A percentile compares a stretch with the other conserved stretches of the same genome.
Conservation (phyloP, 2,329 filamentous ascomycete species). For the Sclerotinia nivalis region DNA sequence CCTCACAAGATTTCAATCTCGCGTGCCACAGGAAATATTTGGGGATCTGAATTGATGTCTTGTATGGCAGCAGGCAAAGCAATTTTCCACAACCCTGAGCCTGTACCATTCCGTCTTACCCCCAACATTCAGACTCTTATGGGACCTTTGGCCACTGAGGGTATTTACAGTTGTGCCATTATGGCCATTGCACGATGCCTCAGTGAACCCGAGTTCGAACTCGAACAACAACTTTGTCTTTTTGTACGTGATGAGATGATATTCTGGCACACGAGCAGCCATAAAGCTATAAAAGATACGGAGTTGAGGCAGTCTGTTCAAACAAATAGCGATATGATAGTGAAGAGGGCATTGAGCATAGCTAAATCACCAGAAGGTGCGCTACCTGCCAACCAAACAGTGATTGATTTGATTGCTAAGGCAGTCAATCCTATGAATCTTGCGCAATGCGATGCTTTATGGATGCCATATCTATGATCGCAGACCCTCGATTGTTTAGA, state of each 20-base stretch:
- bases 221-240: slow-evolving; percentile 92
- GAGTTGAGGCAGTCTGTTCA: slow-evolving; percentile 74
- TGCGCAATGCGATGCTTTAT: slow-evolving; percentile 84
- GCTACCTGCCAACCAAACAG: slow-evolving; percentile 92
- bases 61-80: slow-evolving; percentile 82
- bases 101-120: slow-evolving; percentile 94
- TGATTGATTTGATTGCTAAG: slow-evolving; percentile 90
- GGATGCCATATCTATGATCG: slow-evolving; percentile 89
- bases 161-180: slow-evolving; percentile 90
- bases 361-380: slow-evolving; percentile 72
- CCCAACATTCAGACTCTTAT: slow-evolving; percentile 95
- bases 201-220: slow-evolving; percentile 82
- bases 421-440: slow-evolving; percentile 91
- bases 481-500: background rate
- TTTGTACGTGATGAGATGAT: slow-evolving; percentile 98
- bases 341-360: slow-evolving; percentile 83
- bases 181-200: slow-evolving; percentile 96
- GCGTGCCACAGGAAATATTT: slow-evolving; percentile 84
- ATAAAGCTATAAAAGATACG: slow-evolving; percentile 64
- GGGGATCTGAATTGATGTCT: slow-evolving; percentile 92
- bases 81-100: slow-evolving; percentile 91
- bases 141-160: slow-evolving; percentile 93
- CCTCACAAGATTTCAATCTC: slow-evolving; percentile 95
- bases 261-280: slow-evolving; percentile 86
- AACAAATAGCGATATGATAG: slow-evolving; percentile 84